Conservation (phyloP, 2,329 filamentous ascomycete genomes). For the Grosmannia huntii region DNA sequence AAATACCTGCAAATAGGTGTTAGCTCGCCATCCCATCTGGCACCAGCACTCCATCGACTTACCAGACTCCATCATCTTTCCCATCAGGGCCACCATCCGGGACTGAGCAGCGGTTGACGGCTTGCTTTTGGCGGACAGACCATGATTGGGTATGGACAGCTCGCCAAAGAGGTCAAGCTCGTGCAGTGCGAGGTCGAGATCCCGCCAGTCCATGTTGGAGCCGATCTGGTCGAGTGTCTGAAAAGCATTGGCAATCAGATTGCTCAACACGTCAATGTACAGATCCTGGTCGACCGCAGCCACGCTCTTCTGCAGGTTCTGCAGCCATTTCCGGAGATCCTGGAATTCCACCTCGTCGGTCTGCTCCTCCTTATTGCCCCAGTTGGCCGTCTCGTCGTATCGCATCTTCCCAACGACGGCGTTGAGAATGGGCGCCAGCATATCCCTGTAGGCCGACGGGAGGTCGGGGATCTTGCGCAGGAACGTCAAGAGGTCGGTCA, state of each 20-base stretch:
- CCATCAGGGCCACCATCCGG: conserved; percentile 82
- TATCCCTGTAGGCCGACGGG: conserved; percentile 62
- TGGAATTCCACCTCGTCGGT: conserved; percentile 97
- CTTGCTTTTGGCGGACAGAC: conserved; percentile 73
- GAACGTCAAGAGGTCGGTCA: conserved; percentile 85
- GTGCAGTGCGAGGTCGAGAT: conserved; percentile 83
- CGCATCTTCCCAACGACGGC: conserved; percentile 94
- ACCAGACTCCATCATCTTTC: conserved; percentile 89
- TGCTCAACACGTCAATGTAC: conserved; percentile 80
- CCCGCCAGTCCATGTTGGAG: conserved; percentile 77
- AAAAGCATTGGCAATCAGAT: conserved; percentile 79
- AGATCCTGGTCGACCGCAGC: conserved; percentile 78
- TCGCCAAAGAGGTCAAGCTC: conserved; percentile 97
- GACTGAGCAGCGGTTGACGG: conserved; percentile 69
- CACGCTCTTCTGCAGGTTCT: conserved; percentile 84
- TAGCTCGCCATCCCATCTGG: not conserved
- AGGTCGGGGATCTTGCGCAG: conserved; percentile 68
- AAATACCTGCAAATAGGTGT: conserved; percentile 47
- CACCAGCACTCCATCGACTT: conserved; percentile 20
- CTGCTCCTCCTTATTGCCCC: conserved; percentile 89
- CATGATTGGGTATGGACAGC: conserved; percentile 76
- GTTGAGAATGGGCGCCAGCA: conserved; percentile 79
- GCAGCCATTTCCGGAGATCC: conserved; percentile 78
- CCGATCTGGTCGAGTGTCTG: conserved; percentile 63
- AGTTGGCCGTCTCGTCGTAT: conserved; percentile 86